Evolutionary conservation across 805 yeast species (phyloP).

Genomic region (Saturnispora sanitii): DNA sequence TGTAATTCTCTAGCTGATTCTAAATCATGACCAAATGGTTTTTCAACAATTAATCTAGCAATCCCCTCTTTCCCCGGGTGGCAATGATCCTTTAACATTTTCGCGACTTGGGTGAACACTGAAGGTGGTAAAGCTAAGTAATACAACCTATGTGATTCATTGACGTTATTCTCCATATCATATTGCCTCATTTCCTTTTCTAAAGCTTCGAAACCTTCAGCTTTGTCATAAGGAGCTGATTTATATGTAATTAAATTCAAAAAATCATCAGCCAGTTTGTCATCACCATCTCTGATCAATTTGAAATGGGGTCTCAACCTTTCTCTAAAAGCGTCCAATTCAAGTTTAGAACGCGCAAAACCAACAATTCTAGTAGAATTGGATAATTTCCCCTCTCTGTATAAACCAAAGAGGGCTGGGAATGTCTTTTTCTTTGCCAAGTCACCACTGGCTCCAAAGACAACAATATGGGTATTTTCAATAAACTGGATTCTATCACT

Average conservation of each 20-base stretch:
- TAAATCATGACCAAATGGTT: conserved; percentile 94
- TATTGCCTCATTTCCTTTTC: conserved; percentile 44
- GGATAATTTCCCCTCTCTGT: conserved; percentile 69
- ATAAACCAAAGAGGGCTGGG: conserved; percentile 74
- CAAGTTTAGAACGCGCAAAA: conserved; percentile 78
- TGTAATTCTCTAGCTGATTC: conserved; percentile 71
- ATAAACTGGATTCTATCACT: conserved; percentile 34
- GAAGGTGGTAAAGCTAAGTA: conserved; percentile 94
- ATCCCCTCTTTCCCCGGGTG: conserved; percentile 57
- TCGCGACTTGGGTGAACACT: conserved; percentile 73
- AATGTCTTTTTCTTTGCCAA: conserved; percentile 92
- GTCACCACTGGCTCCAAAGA: conserved; percentile 94
- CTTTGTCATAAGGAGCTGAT: conserved; percentile 69
- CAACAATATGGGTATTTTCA: conserved; percentile 62
- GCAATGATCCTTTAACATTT: conserved; percentile 55
- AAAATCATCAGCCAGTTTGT: conserved; percentile 43
- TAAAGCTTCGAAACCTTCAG: conserved; percentile 61
- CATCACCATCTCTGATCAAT: conserved; percentile 23
- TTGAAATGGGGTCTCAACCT: conserved; percentile 59
- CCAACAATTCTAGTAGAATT: conserved; percentile 68
- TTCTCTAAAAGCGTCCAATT: conserved; percentile 53
- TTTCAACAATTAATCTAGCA: conserved; percentile 83
- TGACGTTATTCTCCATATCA: conserved; percentile 40
- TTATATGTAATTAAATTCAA: conserved; percentile 57
- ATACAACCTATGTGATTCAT: conserved; percentile 67